Base-by-base conservation (phyloP, 371 early-diverging fungal species). In the Syncephalastrum sp. region DNA sequence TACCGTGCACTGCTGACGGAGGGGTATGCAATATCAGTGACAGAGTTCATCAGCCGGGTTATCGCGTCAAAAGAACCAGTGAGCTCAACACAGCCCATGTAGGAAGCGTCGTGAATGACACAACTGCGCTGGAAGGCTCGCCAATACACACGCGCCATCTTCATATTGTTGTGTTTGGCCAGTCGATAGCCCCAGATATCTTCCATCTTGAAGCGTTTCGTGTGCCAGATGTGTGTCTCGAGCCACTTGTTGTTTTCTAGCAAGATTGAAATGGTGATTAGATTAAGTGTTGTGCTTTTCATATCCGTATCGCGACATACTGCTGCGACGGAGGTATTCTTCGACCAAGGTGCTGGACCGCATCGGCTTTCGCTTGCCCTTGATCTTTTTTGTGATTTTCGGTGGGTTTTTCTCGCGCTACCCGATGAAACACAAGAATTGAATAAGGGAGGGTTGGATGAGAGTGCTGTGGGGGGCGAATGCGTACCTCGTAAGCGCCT, bases 201-300 rank as follows among this genome's bases (percentile, higher is more conserved):
- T 21, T 53, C 67, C 97, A 98, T 97, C 50, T 93, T 88, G 90
- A 96, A 92, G 50, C 98, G 82, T 67, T 98, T 98, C 7, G 96
- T 89, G 61, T 97, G 97, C 97, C 98, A 98, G 33, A 97, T 82
- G 72, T 98, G 98, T n/a, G 98, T 97, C 68, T 96, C 96, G 25
- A 98, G 68, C 98, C 97, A 98, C 25, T 83, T 77, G n/a, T 87
- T 87, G 2, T 79, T 50, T 25, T 33, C 62, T 67, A 54, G 3
- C 10, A 17, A 23, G 5, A 47, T 4, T 6, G 15, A 24, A 19
- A 53, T 23, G 38, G 38, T 29, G 0, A 12, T 29, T 25, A n/a
- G 21, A 41, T 5, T 3, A 3, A 17, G 53, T 42, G 27, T 17
- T 10, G 38, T 10, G 27, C 27, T 27, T n/a, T 5, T 2, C 21